These are phyloP conservation scores for Capronia americana DNA, from an alignment of 2,329 filamentous ascomycete species.

Conservation along the genomic window DNA sequence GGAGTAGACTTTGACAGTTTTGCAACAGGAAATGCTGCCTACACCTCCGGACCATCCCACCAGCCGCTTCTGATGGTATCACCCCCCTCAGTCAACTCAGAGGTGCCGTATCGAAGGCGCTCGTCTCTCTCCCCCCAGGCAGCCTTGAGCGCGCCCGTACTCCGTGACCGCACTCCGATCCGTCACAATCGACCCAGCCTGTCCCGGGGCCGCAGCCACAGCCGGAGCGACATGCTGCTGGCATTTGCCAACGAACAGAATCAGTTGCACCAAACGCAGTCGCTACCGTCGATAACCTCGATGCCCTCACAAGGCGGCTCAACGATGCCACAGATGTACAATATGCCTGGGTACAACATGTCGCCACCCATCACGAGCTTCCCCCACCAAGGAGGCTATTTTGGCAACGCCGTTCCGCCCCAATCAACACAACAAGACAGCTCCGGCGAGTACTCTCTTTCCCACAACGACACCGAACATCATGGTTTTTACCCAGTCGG, in stretches of 20 bases:
- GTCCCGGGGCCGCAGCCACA: constrained; percentile 35
- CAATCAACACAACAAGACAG: constrained; percentile 20
- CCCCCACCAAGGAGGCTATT: constrained; percentile 25
- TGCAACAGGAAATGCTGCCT: constrained; percentile 17
- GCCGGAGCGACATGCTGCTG: constrained; percentile 35
- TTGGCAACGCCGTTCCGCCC: constrained; percentile 17
- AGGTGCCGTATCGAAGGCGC: constrained; percentile 25
- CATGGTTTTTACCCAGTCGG: constrained; percentile 28
- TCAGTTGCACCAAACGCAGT: constrained; percentile 30
- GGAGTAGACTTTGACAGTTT: constrained; percentile 22
- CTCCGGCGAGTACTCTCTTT: constrained; percentile 15
- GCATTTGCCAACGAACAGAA: constrained; percentile 37
- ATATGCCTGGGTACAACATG: constrained; percentile 28
- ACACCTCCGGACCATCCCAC: constrained; percentile 19
- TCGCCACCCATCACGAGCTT: constrained; percentile 26
- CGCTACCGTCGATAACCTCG: constrained; percentile 30
- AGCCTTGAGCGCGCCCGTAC: constrained; percentile 10
- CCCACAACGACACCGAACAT: constrained; percentile 19
- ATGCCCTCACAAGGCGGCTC: constrained; percentile 26
- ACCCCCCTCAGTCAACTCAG: constrained; percentile 19
- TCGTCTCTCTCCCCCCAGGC: constrained; percentile 32
- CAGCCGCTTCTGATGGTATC: constrained; percentile 31
- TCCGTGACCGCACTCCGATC: constrained; percentile 38
- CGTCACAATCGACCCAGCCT: constrained; percentile 32
- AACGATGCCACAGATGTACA: constrained; percentile 28